Conservation (phyloP, 176 grass and related monocot genomes). For the Alopecurus myosuroides region DNA sequence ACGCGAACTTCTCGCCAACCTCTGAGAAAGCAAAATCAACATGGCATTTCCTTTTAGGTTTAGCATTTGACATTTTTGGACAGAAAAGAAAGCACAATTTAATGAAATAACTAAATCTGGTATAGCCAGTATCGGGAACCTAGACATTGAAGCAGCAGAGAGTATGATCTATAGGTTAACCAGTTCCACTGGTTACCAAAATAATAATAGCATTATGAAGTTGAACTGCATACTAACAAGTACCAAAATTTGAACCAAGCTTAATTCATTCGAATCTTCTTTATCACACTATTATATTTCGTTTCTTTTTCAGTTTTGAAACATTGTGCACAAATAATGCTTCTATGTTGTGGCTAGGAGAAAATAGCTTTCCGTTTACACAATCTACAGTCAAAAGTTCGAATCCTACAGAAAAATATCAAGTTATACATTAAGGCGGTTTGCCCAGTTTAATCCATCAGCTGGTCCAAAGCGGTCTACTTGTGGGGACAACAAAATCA, state of each 20-base stretch:
- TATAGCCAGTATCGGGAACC: neutral
- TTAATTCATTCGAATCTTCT: neutral
- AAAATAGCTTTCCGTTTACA: neutral
- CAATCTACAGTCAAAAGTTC: neutral
- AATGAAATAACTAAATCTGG: neutral
- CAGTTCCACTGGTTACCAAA: neutral
- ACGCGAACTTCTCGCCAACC: neutral
- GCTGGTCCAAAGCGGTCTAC: neutral
- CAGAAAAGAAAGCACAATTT: neutral
- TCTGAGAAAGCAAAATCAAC: constrained; percentile 1
- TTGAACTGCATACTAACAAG: neutral
- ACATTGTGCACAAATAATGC: neutral
- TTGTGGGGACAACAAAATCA: neutral
- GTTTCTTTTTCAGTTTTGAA: neutral
- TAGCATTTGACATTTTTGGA: neutral
- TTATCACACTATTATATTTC: neutral
- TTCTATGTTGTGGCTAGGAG: neutral
- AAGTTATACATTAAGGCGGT: neutral
- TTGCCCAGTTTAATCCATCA: neutral
- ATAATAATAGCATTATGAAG: neutral
- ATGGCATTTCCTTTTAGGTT: neutral
- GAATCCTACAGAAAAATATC: neutral
- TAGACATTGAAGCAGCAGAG: neutral
- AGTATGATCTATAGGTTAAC: neutral
- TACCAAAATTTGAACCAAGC: neutral